These are phyloP conservation scores for Alternaria conjuncta DNA, from an alignment of 2,329 filamentous ascomycete species.

Conservation along the genomic window DNA sequence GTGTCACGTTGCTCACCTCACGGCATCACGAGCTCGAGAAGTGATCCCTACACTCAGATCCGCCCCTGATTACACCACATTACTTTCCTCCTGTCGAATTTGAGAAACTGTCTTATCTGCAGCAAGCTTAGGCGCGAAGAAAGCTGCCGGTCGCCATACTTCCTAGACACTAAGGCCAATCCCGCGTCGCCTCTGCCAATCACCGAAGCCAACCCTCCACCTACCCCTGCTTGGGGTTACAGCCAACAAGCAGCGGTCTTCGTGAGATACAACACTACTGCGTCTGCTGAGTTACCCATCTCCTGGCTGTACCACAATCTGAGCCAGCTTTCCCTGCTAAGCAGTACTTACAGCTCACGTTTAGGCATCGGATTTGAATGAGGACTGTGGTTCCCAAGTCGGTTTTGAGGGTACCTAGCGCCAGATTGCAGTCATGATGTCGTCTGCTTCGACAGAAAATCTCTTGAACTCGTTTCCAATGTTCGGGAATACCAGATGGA, in stretches of 20 bases:
- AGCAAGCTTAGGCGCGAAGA: conserved; percentile 18
- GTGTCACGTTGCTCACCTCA: conserved; percentile 30
- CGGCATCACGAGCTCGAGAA: conserved; percentile 24
- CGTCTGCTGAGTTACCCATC: conserved; percentile 27
- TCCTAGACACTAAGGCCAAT: not conserved
- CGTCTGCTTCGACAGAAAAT: conserved; percentile 25
- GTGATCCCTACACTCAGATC: conserved; percentile 25
- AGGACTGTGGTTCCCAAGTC: conserved; percentile 6
- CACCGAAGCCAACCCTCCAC: not conserved
- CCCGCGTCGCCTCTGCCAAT: not conserved
- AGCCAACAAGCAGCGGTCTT: conserved; percentile 23
- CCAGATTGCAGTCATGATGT: conserved; percentile 20
- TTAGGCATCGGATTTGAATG: conserved; percentile 1
- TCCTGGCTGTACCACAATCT: conserved; percentile 32
- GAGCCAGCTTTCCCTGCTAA: conserved; percentile 9
- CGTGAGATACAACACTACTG: conserved; percentile 29
- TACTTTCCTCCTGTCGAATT: conserved; percentile 23
- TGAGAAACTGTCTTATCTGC: conserved; percentile 21
- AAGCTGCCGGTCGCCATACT: conserved; percentile 14
- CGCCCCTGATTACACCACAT: conserved; percentile 28
- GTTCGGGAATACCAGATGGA: conserved; percentile 44
- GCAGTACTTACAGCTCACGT: conserved; percentile 9
- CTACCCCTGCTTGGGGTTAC: conserved; percentile 27
- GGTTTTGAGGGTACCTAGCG: conserved; percentile 21
- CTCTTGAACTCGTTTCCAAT: conserved; percentile 36